These are phyloP conservation scores for Coniochaeta pulveracea DNA, from an alignment of 2,329 filamentous ascomycete genomes.

Conservation along the genomic window DNA sequence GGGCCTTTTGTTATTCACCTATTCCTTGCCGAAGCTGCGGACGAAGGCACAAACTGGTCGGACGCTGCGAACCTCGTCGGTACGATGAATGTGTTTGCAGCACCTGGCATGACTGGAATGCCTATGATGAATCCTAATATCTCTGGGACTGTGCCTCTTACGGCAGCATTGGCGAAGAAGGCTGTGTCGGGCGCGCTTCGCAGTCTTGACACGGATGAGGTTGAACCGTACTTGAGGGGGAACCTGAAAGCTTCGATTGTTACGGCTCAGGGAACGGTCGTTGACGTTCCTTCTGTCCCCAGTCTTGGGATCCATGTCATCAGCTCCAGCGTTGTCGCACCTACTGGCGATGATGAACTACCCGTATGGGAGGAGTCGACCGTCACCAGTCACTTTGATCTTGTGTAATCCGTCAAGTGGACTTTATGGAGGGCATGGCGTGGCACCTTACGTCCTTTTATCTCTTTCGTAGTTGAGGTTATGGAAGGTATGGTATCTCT, in stretches of 20 bases:
- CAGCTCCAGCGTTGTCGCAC: slow-evolving; percentile 24
- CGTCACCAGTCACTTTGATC: slow-evolving; percentile 1
- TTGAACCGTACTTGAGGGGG: slow-evolving; percentile 28
- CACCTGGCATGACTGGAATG: slow-evolving; percentile 18
- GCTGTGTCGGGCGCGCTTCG: slow-evolving; percentile 23
- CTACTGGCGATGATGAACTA: slow-evolving; percentile 20
- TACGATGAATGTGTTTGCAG: slow-evolving; percentile 44
- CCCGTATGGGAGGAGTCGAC: slow-evolving; percentile 21
- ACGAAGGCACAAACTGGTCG: slow-evolving; percentile 36
- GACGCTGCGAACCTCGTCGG: slow-evolving; percentile 46
- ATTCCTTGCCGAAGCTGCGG: slow-evolving; percentile 48
- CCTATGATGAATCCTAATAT: slow-evolving; percentile 23
- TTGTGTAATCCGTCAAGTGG: no score
- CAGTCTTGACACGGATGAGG: slow-evolving; percentile 22
- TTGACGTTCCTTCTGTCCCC: slow-evolving; percentile 16
- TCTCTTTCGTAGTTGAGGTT: no score
- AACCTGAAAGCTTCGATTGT: slow-evolving; percentile 23
- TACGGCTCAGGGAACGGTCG: slow-evolving; percentile 15
- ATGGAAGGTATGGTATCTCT: no score
- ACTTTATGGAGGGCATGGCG: no score
- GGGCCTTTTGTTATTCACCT: slow-evolving; percentile 56
- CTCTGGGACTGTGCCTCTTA: slow-evolving; percentile 40
- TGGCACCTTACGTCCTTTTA: no score
- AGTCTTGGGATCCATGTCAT: slow-evolving; percentile 24
- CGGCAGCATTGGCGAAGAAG: slow-evolving; percentile 32